Evolutionary conservation across 257 asterid genomes (phyloP).

Genomic region (Solanum chmielewskii): DNA sequence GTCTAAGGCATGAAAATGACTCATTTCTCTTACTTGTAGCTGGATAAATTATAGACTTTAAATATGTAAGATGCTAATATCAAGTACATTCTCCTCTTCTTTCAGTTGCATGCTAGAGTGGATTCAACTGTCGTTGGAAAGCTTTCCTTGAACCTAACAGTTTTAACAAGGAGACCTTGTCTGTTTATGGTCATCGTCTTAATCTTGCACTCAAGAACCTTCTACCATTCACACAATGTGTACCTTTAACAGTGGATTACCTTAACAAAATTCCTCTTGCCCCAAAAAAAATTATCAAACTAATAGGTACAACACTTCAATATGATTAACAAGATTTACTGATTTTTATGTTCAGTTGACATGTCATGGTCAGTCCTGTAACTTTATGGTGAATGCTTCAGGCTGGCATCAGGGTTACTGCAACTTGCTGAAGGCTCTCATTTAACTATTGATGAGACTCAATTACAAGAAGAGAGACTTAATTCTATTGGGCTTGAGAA

Average conservation of each 20-base stretch:
- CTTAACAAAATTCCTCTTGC: constrained; percentile 63
- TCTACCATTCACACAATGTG: constrained; percentile 54
- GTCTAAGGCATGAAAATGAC: constrained; percentile 45
- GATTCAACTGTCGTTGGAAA: constrained; percentile 77
- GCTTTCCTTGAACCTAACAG: constrained; percentile 73
- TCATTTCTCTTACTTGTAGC: neutral
- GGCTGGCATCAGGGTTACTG: constrained; percentile 57
- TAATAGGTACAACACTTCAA: constrained; percentile 43
- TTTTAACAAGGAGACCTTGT: constrained; percentile 51
- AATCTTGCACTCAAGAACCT: constrained; percentile 41
- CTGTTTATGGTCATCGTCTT: constrained; percentile 51
- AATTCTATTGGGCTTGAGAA: constrained; percentile 61
- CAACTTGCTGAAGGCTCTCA: constrained; percentile 89
- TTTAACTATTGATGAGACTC: constrained; percentile 71
- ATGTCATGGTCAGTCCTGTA: neutral
- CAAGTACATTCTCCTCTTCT: neutral
- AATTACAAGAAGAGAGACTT: constrained; percentile 53
- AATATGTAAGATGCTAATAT: neutral
- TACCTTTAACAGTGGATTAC: constrained; percentile 62
- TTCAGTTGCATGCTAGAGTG: constrained; percentile 72
- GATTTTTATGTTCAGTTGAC: neutral
- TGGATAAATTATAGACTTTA: neutral
- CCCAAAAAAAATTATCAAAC: constrained; percentile 79
- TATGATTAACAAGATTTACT: neutral
- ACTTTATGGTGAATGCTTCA: constrained; percentile 10